A percentile compares a stretch with the other conserved stretches of the same genome.
These are phyloP conservation scores for Madurella mycetomatis DNA, from an alignment of 2,329 filamentous ascomycete genomes.

Conservation along the genomic window DNA sequence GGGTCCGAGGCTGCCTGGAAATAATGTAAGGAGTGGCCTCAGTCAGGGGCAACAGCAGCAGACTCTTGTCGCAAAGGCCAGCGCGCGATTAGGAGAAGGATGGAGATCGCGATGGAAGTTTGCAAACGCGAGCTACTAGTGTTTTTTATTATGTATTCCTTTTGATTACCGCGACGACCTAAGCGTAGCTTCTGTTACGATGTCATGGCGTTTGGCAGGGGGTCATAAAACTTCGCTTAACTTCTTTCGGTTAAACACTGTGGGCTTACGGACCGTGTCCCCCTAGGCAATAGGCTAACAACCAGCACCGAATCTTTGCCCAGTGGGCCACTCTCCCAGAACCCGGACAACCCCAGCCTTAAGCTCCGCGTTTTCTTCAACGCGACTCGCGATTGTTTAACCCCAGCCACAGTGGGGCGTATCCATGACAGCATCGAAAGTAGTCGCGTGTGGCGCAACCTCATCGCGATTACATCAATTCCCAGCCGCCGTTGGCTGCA, in stretches of 20 bases:
- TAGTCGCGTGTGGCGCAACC: no score
- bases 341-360: background rate
- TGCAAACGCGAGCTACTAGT: constrained; percentile 13
- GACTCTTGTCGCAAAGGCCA: constrained; percentile 11
- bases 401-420: constrained; percentile 9
- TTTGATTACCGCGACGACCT: constrained; percentile 17
- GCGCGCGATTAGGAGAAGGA: constrained; percentile 1
- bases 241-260: constrained; percentile 8
- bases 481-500: background rate
- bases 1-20: constrained; percentile 12
- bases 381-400: background rate
- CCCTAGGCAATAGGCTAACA: no score
- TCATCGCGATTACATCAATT: background rate
- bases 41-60: background rate
- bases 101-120: constrained; percentile 2
- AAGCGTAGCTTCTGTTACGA: constrained; percentile 3
- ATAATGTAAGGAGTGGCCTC: constrained; percentile 7
- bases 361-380: background rate
- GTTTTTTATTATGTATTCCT: constrained; percentile 18
- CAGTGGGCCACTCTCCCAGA: no score
- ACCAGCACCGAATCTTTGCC: no score
- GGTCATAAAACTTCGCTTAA: constrained; percentile 13
- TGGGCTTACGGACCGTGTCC: background rate
- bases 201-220: constrained; percentile 15
- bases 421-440: background rate